Evolutionary conservation across 306 rosid species (phyloP).

Genomic region (Lathyrus tuberosus): DNA sequence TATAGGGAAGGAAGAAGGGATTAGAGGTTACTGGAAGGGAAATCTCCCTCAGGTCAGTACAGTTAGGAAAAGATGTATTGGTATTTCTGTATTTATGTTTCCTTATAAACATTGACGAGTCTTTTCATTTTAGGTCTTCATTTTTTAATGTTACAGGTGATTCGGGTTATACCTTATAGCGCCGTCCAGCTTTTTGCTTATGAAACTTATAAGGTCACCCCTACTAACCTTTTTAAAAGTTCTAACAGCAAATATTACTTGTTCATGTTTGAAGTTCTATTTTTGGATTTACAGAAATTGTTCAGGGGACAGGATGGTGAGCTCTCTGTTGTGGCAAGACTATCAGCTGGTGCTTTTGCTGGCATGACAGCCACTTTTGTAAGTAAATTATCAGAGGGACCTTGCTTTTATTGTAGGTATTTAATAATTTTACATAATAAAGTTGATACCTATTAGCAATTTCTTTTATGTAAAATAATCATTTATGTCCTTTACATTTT

Average conservation of each 20-base stretch:
- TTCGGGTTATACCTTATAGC: constrained; percentile 88
- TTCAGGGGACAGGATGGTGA: constrained; percentile 74
- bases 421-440: constrained; percentile 4
- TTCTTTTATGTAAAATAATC: constrained; percentile 15
- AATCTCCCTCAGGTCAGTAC: constrained; percentile 90
- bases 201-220: constrained; percentile 75
- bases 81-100: constrained; percentile 30
- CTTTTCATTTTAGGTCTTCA: constrained; percentile 37
- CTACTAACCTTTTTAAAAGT: constrained; percentile 35
- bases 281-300: constrained; percentile 60
- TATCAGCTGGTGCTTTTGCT: constrained; percentile 97
- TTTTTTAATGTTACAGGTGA: constrained; percentile 66
- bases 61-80: constrained; percentile 16
- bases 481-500: constrained; percentile 19
- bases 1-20: constrained; percentile 87
- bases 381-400: constrained; percentile 41
- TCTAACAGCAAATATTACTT: constrained; percentile 11
- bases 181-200: constrained; percentile 95
- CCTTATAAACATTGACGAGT: constrained; percentile 21
- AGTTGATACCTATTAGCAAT: constrained; percentile 11
- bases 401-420: constrained; percentile 14
- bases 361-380: constrained; percentile 98
- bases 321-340: constrained; percentile 87
- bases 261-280: constrained; percentile 37
- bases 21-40: constrained; percentile 96